Evolutionary conservation across 345 rosid species (phyloP).

Genomic region (Salix exigua): DNA sequence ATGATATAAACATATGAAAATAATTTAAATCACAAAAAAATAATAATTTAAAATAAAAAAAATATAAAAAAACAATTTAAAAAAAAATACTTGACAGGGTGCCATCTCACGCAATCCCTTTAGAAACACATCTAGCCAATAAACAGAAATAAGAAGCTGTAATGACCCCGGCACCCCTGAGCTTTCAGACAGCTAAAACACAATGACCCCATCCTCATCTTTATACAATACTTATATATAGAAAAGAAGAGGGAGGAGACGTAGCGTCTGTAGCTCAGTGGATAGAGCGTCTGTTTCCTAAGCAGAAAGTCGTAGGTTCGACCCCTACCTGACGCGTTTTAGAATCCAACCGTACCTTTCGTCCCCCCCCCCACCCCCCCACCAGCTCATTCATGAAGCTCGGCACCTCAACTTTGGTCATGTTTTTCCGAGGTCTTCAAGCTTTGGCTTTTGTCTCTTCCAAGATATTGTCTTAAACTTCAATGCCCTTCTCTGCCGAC

Average conservation of each 20-base stretch:
- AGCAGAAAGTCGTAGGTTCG: conserved; percentile 98
- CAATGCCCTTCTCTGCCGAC: conserved; percentile 40
- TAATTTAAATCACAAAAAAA: too few species aligned
- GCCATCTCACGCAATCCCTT: too few species aligned
- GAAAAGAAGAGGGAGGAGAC: rapidly evolving
- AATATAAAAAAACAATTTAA: too few species aligned
- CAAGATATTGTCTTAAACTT: conserved; percentile 54
- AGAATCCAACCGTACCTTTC: too few species aligned
- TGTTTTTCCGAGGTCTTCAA: conserved; percentile 13
- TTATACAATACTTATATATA: rapidly evolving
- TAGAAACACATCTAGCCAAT: background rate
- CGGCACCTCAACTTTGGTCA: conserved; percentile 57
- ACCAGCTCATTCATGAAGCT: conserved; percentile 49
- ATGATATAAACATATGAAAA: too few species aligned
- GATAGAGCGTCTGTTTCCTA: conserved; percentile 99
- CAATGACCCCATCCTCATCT: background rate
- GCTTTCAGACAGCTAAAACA: background rate
- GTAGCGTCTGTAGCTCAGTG: conserved; percentile 96
- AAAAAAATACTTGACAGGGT: too few species aligned
- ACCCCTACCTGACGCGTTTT: conserved; percentile 81
- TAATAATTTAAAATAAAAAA: too few species aligned
- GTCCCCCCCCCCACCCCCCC: too few species aligned
- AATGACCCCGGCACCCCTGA: background rate
- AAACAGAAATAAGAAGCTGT: background rate
- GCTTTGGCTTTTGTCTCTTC: conserved; percentile 26